Evolutionary conservation across 1,284 basidiomycete species (phyloP), one percentile per base, ranked within the genome.

Genomic region (Mycocalia duriaeana): DNA sequence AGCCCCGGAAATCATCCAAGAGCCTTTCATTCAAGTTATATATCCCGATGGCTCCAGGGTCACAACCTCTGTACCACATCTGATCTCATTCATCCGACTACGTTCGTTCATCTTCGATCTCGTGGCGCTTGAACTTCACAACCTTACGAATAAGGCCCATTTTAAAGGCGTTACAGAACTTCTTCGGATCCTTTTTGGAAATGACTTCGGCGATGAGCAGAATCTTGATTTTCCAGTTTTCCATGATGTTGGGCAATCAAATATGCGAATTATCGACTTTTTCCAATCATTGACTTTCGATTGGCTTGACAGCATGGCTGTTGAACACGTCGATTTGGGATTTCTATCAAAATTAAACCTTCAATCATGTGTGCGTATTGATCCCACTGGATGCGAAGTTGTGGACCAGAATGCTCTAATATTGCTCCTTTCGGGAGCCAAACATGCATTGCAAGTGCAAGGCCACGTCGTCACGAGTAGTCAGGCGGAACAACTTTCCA

Each of bases 111-210:
- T 98, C 20, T 79, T 98, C 48, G 87, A 95, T 51, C 79, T 91
- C 20, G 84, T 87, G 5, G 91, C 94, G 1, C 74, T 99, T 22
- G 96, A 99, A 61, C 70, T 97, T 11, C 94, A 95, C 54, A 79
- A 91, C 14, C 76, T 95, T 46, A 88, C 89, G 4, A 85, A 81
- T 56, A 86, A 85, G 55, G 84, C 83, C 0, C 86, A 89, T 46
- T 68, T 76, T 56, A 86, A 85, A 55, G 80, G 81, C 0, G 82
- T 89, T 0, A 70, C 78, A 2, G 82, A 85, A 45, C 72, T 94
- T 9, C 67, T 94, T 5, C 77, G 84, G 22, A 80, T 89, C 16
- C 68, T 93, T 7, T 91, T 93, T 54, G 82, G 83, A 9, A 81
- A 75, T 14, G 79, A 82, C 42, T 73, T 75, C 56, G 63, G 62